phyloP scores from a whole-genome alignment of 1,284 basidiomycete species.

The Cryptococcus hybrid region DNA sequence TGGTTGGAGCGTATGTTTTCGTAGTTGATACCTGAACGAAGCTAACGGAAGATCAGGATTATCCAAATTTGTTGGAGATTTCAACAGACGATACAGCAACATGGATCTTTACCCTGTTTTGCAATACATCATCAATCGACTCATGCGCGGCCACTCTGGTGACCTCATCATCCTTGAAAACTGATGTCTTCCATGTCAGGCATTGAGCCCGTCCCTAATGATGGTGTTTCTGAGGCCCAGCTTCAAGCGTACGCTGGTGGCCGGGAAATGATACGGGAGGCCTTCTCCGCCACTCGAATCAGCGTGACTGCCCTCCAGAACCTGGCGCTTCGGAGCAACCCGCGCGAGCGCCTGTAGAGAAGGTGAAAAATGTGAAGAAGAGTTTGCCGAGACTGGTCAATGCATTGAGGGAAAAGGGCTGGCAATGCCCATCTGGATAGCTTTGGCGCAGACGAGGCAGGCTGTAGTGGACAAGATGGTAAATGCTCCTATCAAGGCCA shows the following conservation, averaged over 20 bases:
- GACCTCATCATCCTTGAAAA: constrained; percentile 87
- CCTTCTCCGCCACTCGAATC: constrained; percentile 54
- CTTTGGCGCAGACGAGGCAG: constrained; percentile 76
- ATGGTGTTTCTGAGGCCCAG: constrained; percentile 74
- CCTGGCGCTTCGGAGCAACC: constrained; percentile 18
- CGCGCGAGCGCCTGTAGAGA: constrained; percentile 21
- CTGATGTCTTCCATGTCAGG: constrained; percentile 94
- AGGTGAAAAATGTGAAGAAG: constrained; percentile 35
- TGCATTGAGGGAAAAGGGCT: constrained; percentile 67
- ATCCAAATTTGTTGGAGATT: constrained; percentile 87
- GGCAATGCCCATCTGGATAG: constrained; percentile 78
- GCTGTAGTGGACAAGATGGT: constrained; percentile 31
- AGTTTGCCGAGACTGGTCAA: constrained; percentile 61
- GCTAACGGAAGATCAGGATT: constrained; percentile 58
- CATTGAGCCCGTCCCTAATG: constrained; percentile 81
- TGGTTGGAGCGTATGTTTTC: constrained; percentile 86
- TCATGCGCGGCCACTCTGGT: constrained; percentile 76
- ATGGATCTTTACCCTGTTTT: constrained; percentile 82
- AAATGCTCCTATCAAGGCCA: constrained; percentile 31
- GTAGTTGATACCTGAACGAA: neutral
- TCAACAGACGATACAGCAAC: constrained; percentile 75
- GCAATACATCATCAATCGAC: constrained; percentile 87
- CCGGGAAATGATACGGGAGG: constrained; percentile 77
- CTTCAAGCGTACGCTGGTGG: constrained; percentile 88
- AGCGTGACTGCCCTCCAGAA: constrained; percentile 32